Conservation (phyloP, 352 stramenopile genomes). For the Globisporangium recalcitrans region DNA sequence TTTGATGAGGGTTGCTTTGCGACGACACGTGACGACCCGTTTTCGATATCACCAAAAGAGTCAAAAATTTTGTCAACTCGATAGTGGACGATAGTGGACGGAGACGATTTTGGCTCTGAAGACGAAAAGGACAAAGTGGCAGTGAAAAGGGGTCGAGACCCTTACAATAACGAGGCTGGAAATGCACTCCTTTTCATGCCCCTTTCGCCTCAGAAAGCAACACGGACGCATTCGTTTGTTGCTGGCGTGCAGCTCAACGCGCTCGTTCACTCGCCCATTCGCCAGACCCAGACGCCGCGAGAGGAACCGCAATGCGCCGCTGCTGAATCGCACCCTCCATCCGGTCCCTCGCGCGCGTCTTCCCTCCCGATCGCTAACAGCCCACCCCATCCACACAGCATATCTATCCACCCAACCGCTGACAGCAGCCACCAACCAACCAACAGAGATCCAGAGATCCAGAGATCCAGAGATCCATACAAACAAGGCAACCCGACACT, state of each 20-base stretch:
- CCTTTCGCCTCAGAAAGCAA: not conserved
- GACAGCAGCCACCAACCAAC: conserved; percentile 4
- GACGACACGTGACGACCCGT: too few relatives aligned
- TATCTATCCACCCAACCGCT: not conserved
- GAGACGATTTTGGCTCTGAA: too few relatives aligned
- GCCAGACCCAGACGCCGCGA: not conserved
- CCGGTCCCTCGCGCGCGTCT: conserved; percentile 13
- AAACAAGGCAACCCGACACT: not conserved
- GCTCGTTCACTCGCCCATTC: not conserved
- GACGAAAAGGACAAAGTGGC: too few relatives aligned
- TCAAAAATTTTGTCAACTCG: too few relatives aligned
- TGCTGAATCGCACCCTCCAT: conserved; percentile 20
- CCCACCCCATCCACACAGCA: not conserved
- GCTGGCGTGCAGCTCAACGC: not conserved
- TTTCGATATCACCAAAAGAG: too few relatives aligned
- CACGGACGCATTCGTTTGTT: not conserved
- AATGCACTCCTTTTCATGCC: too few relatives aligned
- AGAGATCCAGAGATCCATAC: too few relatives aligned
- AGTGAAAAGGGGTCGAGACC: too few relatives aligned
- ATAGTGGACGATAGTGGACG: too few relatives aligned
- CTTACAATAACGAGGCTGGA: too few relatives aligned
- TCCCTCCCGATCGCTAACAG: conserved; percentile 15
- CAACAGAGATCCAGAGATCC: too few relatives aligned
- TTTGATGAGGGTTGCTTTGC: too few relatives aligned
- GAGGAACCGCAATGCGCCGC: conserved; percentile 17